Conservation (phyloP, 371 early-diverging fungal species). For the Apophysomyces variabilis region DNA sequence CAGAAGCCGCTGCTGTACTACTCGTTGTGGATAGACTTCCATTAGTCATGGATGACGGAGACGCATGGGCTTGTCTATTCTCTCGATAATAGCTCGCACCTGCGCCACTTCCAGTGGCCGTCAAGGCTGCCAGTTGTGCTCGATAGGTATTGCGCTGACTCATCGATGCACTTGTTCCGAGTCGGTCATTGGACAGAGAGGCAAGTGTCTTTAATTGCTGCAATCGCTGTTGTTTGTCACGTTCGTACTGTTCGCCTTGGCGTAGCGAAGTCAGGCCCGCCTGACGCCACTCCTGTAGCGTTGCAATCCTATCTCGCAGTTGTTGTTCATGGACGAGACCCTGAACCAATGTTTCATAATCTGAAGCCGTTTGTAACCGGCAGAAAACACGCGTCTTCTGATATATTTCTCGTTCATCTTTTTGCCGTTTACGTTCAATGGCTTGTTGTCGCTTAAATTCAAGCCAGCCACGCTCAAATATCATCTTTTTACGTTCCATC, state of each 20-base stretch:
- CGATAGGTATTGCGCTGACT: conserved; percentile 28
- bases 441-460: conserved; percentile 85
- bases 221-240: conserved; percentile 56
- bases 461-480: conserved; percentile 85
- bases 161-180: conserved; percentile 21
- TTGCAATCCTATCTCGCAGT: conserved; percentile 78
- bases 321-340: conserved; percentile 81
- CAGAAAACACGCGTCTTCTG: conserved; percentile 87
- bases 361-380: conserved; percentile 81
- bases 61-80: conserved; percentile 14
- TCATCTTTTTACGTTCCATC: conserved; percentile 82
- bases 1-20: conserved; percentile 36
- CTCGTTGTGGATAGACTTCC: conserved; percentile 23
- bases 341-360: conserved; percentile 82
- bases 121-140: conserved; percentile 28
- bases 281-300: conserved; percentile 89
- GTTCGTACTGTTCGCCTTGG: conserved; percentile 79
- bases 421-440: conserved; percentile 78
- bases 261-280: conserved; percentile 82
- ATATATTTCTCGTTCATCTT: conserved; percentile 85
- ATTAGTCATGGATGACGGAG: neutral
- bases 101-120: conserved; percentile 21
- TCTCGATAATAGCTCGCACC: conserved; percentile 42
- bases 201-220: conserved; percentile 46
- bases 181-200: conserved; percentile 44